Base-by-base conservation (phyloP, 139 green algal genomes). In the Trebouxia sp. region DNA sequence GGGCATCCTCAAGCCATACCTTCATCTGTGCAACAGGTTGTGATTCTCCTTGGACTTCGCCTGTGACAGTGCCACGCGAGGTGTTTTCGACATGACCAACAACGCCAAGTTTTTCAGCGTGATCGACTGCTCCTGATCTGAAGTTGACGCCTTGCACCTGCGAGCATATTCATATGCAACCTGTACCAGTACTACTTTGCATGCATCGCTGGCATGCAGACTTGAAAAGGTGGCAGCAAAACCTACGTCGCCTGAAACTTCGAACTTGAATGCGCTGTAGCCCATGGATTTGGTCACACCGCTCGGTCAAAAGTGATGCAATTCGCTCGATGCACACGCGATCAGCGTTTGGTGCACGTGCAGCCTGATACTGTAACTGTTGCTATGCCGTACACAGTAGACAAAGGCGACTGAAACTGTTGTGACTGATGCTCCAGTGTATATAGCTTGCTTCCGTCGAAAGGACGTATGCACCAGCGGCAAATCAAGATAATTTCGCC, bases 111-210 rank as follows among this genome's bases (percentile, higher is more conserved):
- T 65, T 65, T 26, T 79, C 30, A 6, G 30, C 74, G 28, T 41
- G 14, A 9, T 79, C 45, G 6, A 65, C 43, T n/a, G 72, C 65
- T 20, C 43, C n/a, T 24, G 42, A 17, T 12, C 72, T 51, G 17
- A 79, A 79, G 28, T 47, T 47, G 1, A 79, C 72, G 10, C 72
- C 72, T 79, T 79, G 72, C 42, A 79, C 72, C 72, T 79, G 45
- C 72, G n/a, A n/a, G n/a, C n/a, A n/a, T n/a, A n/a, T n/a, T n/a
- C n/a, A 70, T 30, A 35, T 37, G 28, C n/a, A 70, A 41, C n/a
- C 3, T 24, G 14, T 70, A 37, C 1, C 32, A 14, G 26, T 41
- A 35, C 20, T n/a, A 22, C 2, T 38, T 3, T 35, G 28, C 3
- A 22, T 3, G 26, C 58, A 70, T 22, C 37, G 58, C 28, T 22